These are phyloP conservation scores for Nidularia sp. DNA, from an alignment of 768 basidiomycete species.

Conservation along the genomic window DNA sequence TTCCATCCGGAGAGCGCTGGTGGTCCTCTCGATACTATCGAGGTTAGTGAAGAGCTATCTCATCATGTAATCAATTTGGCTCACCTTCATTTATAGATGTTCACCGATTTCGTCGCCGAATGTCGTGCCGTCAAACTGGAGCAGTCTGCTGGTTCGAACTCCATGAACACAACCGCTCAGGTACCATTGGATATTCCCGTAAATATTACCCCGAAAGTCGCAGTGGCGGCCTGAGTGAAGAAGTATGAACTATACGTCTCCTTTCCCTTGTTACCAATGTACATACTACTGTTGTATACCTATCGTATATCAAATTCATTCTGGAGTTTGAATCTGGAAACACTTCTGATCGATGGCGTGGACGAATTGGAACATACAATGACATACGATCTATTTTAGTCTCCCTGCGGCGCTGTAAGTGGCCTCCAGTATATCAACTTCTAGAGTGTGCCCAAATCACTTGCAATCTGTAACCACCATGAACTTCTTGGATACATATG, in stretches of 20 bases:
- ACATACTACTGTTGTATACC: neutral
- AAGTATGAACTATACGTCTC: neutral
- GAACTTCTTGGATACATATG: conserved; percentile 76
- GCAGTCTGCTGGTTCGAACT: conserved; percentile 6
- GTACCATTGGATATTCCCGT: conserved; percentile 17
- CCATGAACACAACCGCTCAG: conserved; percentile 12
- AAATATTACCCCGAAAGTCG: conserved; percentile 9
- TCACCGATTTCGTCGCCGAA: conserved; percentile 84
- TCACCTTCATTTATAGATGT: conserved; percentile 58
- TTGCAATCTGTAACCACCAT: conserved; percentile 28
- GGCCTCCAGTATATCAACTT: neutral
- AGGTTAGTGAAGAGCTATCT: conserved; percentile 45
- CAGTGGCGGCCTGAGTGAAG: conserved; percentile 8
- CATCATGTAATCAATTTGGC: conserved; percentile 1
- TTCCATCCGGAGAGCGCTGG: conserved; percentile 99
- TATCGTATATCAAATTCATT: too few relatives aligned
- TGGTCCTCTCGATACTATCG: conserved; percentile 97
- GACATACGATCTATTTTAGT: too few relatives aligned
- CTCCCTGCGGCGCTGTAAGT: neutral
- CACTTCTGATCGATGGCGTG: too few relatives aligned
- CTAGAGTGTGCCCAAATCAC: neutral
- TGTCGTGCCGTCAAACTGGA: conserved; percentile 58
- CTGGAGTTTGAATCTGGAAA: too few relatives aligned
- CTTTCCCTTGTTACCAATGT: conserved; percentile 1
- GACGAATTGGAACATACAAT: too few relatives aligned